phyloP scores from a whole-genome alignment of 805 yeast genomes.

The Metschnikowia noctiluminum region DNA sequence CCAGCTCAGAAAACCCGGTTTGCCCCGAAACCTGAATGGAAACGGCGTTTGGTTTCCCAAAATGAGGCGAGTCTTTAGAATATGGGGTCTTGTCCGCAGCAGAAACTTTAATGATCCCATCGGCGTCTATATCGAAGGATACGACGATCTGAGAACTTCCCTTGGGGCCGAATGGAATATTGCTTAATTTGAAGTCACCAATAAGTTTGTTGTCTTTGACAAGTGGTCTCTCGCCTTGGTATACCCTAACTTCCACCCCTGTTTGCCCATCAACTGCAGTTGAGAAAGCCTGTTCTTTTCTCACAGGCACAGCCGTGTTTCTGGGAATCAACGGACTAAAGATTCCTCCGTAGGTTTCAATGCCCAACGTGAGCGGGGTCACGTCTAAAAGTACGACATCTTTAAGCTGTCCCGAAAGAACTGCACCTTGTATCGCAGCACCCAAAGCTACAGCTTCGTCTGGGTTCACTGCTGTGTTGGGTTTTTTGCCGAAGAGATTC shows the following conservation, averaged over 20 bases:
- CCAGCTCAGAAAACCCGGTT: slow-evolving; percentile 64
- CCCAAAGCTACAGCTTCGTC: slow-evolving; percentile 43
- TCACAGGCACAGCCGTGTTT: slow-evolving; percentile 74
- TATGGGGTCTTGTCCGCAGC: slow-evolving; percentile 52
- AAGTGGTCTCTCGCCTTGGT: slow-evolving; percentile 77
- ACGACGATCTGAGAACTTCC: slow-evolving; percentile 80
- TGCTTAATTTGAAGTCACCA: slow-evolving; percentile 68
- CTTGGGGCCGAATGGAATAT: slow-evolving; percentile 73
- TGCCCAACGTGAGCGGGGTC: slow-evolving; percentile 45
- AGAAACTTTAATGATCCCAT: slow-evolving; percentile 62
- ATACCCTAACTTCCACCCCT: slow-evolving; percentile 75
- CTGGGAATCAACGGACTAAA: slow-evolving; percentile 77
- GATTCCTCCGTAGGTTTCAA: slow-evolving; percentile 82
- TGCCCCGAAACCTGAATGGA: slow-evolving; percentile 48
- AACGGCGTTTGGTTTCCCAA: slow-evolving; percentile 49
- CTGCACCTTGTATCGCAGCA: slow-evolving; percentile 31
- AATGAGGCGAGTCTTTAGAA: slow-evolving; percentile 32
- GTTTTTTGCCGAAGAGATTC: slow-evolving; percentile 56
- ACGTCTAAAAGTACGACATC: slow-evolving; percentile 28
- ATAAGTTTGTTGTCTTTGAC: slow-evolving; percentile 75
- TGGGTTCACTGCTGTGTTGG: slow-evolving; percentile 77
- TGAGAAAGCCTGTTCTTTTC: slow-evolving; percentile 69
- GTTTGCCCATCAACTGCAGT: slow-evolving; percentile 86
- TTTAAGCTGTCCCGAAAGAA: slow-evolving; percentile 25
- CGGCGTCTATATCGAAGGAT: slow-evolving; percentile 76